These are phyloP conservation scores for Blastobotrys serpentis DNA, from an alignment of 1,139 yeast species.

Conservation along the genomic window DNA sequence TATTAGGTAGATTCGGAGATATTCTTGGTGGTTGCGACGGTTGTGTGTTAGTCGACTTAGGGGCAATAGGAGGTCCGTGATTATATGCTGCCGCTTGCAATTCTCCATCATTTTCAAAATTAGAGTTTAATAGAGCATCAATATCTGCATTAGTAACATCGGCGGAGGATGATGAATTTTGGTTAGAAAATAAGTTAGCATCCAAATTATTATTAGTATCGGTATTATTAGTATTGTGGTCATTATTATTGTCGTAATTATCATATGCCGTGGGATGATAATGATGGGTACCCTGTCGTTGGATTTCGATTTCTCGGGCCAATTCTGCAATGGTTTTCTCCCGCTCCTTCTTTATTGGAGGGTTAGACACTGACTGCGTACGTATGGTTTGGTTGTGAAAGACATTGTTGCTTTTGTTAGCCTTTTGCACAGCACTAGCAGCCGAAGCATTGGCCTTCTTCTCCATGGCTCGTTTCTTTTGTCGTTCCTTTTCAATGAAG, in stretches of 20 bases:
- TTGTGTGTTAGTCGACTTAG: background rate
- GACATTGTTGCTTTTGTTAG: conserved; percentile 15
- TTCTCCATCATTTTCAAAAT: conserved; percentile 26
- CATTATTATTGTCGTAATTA: conserved; percentile 2
- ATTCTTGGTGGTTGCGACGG: background rate
- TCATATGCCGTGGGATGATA: conserved; percentile 21
- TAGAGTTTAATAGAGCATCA: background rate
- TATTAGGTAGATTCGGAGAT: conserved; percentile 9
- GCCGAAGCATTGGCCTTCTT: conserved; percentile 22
- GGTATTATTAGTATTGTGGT: background rate
- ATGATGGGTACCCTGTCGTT: conserved; percentile 22
- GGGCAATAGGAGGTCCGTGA: conserved; percentile 10
- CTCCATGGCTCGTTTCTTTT: conserved; percentile 52
- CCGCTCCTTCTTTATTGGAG: conserved; percentile 25
- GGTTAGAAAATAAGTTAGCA: conserved; percentile 4
- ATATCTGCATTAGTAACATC: conserved; percentile 6
- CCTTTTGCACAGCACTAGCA: conserved; percentile 5
- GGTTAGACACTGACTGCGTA: background rate
- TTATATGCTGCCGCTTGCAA: conserved; percentile 21
- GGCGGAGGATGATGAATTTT: background rate
- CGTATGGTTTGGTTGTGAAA: conserved; percentile 3
- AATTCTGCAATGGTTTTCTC: conserved; percentile 54
- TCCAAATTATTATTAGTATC: conserved; percentile 2
- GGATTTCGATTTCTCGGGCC: conserved; percentile 53
- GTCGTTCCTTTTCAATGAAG: conserved; percentile 75